Base-by-base conservation (phyloP, 768 basidiomycete genomes). In the Crassisporium funariophilum region DNA sequence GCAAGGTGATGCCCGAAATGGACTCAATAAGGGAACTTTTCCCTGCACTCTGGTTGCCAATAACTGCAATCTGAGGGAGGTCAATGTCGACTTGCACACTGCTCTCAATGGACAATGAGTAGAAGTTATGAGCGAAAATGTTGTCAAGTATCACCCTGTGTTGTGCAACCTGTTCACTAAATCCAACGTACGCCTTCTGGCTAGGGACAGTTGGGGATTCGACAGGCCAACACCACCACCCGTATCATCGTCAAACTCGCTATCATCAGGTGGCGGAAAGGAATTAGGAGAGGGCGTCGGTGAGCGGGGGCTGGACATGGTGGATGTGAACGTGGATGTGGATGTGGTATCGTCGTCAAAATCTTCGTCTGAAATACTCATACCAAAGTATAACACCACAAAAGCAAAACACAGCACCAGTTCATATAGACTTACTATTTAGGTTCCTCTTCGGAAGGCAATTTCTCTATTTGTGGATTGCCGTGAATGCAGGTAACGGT, bases 11-110 rank as follows among this genome's bases (percentile, higher is more conserved):
- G 0, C 86, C 84, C 0, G 85, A 86, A 35, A 90, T 88, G 0
- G 84, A 77, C 54, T 90, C 87, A 9, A 90, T 88, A 4, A 89
- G 71, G 0, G 87, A 89, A 0, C 85, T 87, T 55, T 89, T 89
- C 0, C 88, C 88, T 0, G 84, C 84, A 35, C 82, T 85, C 52
- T 90, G 88, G 2, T 73, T 76, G 1, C 88, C 87, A 13, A 88
- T 77, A 34, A 88, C 88, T 0, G 81, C 83, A 23, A 90, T 87
- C 51, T 81, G 78, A 0, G 88, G 88, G 0, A 90, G 66, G 54
- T 88, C 84, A 8, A 91, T 79, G 42, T 89, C 84, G 11, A 76
- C 69, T 50, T 88, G 79, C 0, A 84, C 83, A 0, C 87, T 88
- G 23, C 3, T 33, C 13, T 16, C 20, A 37, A 23, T 16, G 31